Base-by-base conservation (phyloP, 148 eudicot genomes). In the Mesembryanthemum crystallinum region DNA sequence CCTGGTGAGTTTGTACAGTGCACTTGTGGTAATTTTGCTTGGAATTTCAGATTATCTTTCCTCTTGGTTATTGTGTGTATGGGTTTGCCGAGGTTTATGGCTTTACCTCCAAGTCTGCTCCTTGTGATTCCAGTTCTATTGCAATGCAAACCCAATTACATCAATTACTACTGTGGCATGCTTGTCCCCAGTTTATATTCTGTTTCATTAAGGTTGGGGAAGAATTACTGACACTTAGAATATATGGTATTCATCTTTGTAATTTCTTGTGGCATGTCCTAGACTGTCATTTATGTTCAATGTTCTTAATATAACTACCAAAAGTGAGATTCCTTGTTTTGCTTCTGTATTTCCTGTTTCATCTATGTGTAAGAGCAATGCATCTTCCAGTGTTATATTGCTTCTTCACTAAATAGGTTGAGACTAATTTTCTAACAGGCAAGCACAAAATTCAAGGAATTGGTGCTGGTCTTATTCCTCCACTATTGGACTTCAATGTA, bases 381-480 rank as follows among this genome's bases (percentile, higher is more conserved):
- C n/a, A 23, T 33, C 60, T 9, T 12, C 55, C 21, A 29, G n/a
- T 73, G 35, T 24, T 49, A 20, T 28, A 45, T 43, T 60, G 27
- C 35, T 37, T 39, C n/a, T 63, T 64, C 11, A 12, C 47, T 45
- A 42, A 73, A 39, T 30, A n/a, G 55, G 8, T 25, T 23, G 12
- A 77, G 45, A 42, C 30, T 62, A 21, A 32, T 8, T 15, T 5
- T 79, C 39, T 68, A 54, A 27, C 61, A 93, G 98, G 96, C 32
- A 77, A 76, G 24, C 98, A 93, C 86, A 85, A 78, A 73, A 93
- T 90, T 58, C 93, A 90, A 83, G 98, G 98, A 77, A 85, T 93
- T 43, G 98, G 98, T 73, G 84, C 93, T 73, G 91, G 96, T 69
- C 21, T 90, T 45, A 76, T 92, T 67, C 93, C 96, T 64, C 68